Percentiles rank a stretch among this genome's conserved stretches.
Conservation (phyloP, 2,329 filamentous ascomycete genomes). For the Hortaea werneckii region DNA sequence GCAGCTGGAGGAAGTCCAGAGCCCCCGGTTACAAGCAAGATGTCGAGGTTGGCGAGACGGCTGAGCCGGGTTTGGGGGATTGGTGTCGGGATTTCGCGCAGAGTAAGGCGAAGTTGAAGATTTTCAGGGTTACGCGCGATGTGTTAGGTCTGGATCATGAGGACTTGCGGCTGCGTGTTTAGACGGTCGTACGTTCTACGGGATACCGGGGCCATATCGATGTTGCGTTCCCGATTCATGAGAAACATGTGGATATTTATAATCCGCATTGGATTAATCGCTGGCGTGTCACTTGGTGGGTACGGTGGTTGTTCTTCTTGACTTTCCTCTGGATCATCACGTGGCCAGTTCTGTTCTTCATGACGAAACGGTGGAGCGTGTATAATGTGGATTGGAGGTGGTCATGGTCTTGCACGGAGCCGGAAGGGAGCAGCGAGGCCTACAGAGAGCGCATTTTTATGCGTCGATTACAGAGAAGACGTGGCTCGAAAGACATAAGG, state of each 20-base stretch:
- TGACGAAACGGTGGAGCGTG: slow-evolving; percentile 58
- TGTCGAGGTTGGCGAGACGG: slow-evolving; percentile 34
- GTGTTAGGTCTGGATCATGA: slow-evolving; percentile 53
- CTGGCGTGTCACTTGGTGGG: slow-evolving; percentile 54
- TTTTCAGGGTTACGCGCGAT: slow-evolving; percentile 31
- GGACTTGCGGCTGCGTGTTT: slow-evolving; percentile 42
- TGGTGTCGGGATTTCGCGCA: slow-evolving; percentile 63
- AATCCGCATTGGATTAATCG: slow-evolving; percentile 52
- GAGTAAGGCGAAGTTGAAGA: slow-evolving; percentile 47
- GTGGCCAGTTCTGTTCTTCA: slow-evolving; percentile 61
- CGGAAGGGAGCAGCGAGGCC: slow-evolving; percentile 1
- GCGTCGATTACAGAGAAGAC: slow-evolving; percentile 41
- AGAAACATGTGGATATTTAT: slow-evolving; percentile 52
- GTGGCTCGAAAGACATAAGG: slow-evolving; percentile 55
- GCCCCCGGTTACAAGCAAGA: slow-evolving; percentile 38
- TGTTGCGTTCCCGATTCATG: slow-evolving; percentile 50
- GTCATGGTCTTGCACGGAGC: slow-evolving; percentile 24
- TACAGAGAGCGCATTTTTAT: slow-evolving; percentile 33
- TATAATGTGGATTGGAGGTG: slow-evolving; percentile 56
- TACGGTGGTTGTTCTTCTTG: slow-evolving; percentile 55
- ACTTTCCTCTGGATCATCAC: slow-evolving; percentile 58
- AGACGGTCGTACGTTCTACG: slow-evolving; percentile 50
- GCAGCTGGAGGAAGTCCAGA: slow-evolving; percentile 46
- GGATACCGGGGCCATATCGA: slow-evolving; percentile 55
- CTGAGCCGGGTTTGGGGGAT: slow-evolving; percentile 37